phyloP scores from a whole-genome alignment of 2,329 filamentous ascomycete genomes.

The Lecanosticta acicola region DNA sequence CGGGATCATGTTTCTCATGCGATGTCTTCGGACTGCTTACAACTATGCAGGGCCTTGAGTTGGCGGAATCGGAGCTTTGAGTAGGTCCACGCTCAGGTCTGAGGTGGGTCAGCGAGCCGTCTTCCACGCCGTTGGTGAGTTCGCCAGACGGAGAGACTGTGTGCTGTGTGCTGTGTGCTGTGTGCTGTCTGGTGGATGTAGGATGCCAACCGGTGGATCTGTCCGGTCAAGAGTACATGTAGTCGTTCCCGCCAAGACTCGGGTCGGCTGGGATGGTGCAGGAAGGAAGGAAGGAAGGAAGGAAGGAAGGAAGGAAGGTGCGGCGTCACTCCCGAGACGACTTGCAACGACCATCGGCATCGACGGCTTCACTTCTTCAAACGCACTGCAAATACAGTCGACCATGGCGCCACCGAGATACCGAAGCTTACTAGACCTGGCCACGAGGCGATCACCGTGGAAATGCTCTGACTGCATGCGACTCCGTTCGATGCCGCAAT shows the following conservation, averaged over 20 bases:
- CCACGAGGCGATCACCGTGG: constrained; percentile 19
- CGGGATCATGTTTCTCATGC: constrained; percentile 8
- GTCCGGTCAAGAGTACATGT: no score
- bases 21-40: background rate
- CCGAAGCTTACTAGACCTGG: constrained; percentile 27
- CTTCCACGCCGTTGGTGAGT: no score
- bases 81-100: no score
- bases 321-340: constrained; percentile 3
- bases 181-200: no score
- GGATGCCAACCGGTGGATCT: no score
- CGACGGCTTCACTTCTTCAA: constrained; percentile 1
- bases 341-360: background rate
- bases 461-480: constrained; percentile 19
- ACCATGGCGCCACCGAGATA: constrained; percentile 30
- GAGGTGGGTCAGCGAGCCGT: background rate
- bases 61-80: no score
- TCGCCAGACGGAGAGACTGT: no score
- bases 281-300: no score
- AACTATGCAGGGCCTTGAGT: no score
- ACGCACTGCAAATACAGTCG: background rate
- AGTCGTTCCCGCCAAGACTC: background rate
- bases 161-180: no score
- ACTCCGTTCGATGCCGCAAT: constrained; percentile 6
- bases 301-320: constrained; percentile 2
- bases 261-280: no score